Evolutionary conservation across 2,329 filamentous ascomycete genomes (phyloP).

Genomic region (Colletotrichum sp.): DNA sequence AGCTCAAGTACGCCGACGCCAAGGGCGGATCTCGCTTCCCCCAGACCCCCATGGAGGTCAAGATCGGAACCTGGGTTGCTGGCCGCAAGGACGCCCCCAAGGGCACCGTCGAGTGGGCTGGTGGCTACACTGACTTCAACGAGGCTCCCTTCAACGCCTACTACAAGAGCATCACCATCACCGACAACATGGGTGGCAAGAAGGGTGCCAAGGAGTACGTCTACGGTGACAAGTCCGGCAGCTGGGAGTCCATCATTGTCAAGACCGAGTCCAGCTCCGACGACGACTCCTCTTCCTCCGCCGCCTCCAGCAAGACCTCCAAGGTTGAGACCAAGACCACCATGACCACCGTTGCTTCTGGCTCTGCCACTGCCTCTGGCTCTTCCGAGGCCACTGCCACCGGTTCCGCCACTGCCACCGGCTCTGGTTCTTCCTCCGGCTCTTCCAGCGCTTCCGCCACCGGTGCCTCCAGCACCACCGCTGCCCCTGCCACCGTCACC

Average conservation of each 20-base stretch:
- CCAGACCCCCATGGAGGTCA: conserved; percentile 76
- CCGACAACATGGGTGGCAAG: conserved; percentile 59
- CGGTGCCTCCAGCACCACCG: not conserved
- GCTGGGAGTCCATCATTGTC: conserved; percentile 57
- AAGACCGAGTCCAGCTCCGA: conserved; percentile 21
- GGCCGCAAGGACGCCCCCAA: conserved; percentile 62
- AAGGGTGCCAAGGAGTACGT: conserved; percentile 55
- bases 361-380: not conserved
- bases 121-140: conserved; percentile 60
- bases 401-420: not conserved
- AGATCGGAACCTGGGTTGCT: conserved; percentile 72
- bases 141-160: conserved; percentile 59
- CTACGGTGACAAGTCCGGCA: conserved; percentile 55
- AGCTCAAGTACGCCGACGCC: conserved; percentile 68
- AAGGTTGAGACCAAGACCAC: conserved; percentile 21
- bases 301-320: conserved; percentile 20
- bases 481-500: conserved; percentile 9
- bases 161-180: conserved; percentile 62
- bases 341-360: conserved; percentile 14
- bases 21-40: conserved; percentile 65
- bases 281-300: conserved; percentile 17
- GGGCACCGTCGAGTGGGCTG: conserved; percentile 77
- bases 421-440: not conserved
- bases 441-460: not conserved
- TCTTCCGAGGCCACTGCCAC: conserved; percentile 2